Conservation (phyloP, 228 moss, liverwort and hornwort genomes). For the Sphagnum magellanicum region DNA sequence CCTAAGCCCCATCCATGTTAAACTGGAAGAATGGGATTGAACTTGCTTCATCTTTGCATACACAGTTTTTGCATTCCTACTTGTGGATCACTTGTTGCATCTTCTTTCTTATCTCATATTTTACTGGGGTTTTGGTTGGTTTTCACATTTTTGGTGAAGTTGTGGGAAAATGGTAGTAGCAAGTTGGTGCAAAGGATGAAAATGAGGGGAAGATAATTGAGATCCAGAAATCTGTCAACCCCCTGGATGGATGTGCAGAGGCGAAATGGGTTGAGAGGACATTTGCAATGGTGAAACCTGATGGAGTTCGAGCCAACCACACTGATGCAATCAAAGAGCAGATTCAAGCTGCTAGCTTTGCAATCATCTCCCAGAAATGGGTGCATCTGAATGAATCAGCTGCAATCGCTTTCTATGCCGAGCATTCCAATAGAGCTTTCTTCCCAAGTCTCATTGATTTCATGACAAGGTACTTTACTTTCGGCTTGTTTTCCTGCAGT, state of each 20-base stretch:
- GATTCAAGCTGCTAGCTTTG: conserved; percentile 16
- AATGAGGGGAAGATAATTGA: too few relatives aligned
- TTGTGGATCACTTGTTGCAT: too few relatives aligned
- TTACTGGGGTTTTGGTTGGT: too few relatives aligned
- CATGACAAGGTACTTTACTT: conserved; percentile 29
- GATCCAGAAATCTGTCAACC: too few relatives aligned
- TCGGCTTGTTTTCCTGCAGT: neutral
- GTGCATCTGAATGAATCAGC: conserved; percentile 14
- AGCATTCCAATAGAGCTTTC: conserved; percentile 25
- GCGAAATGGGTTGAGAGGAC: conserved; percentile 17
- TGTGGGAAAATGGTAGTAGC: too few relatives aligned
- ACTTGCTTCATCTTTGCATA: too few relatives aligned
- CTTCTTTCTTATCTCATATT: too few relatives aligned
- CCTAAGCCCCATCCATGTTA: too few relatives aligned
- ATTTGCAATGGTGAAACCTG: conserved; percentile 43
- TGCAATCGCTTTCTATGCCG: conserved; percentile 27
- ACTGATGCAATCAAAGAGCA: conserved; percentile 23
- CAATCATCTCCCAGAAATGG: conserved; percentile 20
- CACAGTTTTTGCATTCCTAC: too few relatives aligned
- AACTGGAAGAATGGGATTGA: too few relatives aligned
- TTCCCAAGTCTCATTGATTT: conserved; percentile 34
- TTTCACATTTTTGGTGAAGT: too few relatives aligned
- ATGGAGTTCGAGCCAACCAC: conserved; percentile 24
- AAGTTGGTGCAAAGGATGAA: too few relatives aligned
- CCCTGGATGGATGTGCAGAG: neutral